Evolutionary conservation across 2,329 filamentous ascomycete species (phyloP).

Genomic region (Zymoseptoria pseudotritici): DNA sequence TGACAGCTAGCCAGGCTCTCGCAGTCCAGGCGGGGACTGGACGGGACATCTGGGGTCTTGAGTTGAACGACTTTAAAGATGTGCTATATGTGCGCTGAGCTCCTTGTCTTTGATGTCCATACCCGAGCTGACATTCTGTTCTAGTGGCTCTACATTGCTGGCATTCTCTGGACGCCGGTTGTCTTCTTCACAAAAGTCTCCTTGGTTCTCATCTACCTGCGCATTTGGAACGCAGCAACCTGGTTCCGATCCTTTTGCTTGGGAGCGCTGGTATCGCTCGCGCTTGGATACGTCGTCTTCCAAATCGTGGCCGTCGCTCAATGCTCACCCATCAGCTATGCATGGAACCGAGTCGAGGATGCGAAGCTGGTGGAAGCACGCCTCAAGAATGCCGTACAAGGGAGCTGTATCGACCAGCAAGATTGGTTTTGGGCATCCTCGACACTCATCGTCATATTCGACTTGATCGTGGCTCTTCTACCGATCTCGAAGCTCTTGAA

Average conservation of each 20-base stretch:
- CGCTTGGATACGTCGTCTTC: constrained; percentile 6
- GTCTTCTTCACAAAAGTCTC: constrained; percentile 5
- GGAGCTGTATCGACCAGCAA: constrained; percentile 6
- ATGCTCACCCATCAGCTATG: constrained; percentile 3
- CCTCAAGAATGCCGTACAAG: not conserved
- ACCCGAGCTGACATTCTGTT: not conserved
- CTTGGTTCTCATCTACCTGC: constrained; percentile 4
- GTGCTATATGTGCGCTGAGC: not conserved
- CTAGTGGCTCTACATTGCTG: constrained; percentile 10
- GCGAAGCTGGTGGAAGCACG: not conserved
- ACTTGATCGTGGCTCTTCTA: constrained; percentile 9
- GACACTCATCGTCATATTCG: constrained; percentile 4
- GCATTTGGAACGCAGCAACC: constrained; percentile 3
- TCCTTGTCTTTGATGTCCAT: too few relatives aligned
- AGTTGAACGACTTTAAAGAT: not conserved
- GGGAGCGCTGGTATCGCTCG: constrained; percentile 1
- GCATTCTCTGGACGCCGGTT: constrained; percentile 6
- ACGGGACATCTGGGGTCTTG: constrained; percentile 8
- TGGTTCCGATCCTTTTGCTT: constrained; percentile 1
- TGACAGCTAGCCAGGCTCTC: constrained; percentile 7
- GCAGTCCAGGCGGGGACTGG: constrained; percentile 7
- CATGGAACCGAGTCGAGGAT: constrained; percentile 3
- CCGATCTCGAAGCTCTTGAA: constrained; percentile 7
- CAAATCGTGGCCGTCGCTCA: constrained; percentile 7
- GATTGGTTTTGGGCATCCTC: constrained; percentile 2